These are phyloP conservation scores for Umbelopsis sp. DNA, from an alignment of 192 early-diverging fungal species.

Conservation along the genomic window DNA sequence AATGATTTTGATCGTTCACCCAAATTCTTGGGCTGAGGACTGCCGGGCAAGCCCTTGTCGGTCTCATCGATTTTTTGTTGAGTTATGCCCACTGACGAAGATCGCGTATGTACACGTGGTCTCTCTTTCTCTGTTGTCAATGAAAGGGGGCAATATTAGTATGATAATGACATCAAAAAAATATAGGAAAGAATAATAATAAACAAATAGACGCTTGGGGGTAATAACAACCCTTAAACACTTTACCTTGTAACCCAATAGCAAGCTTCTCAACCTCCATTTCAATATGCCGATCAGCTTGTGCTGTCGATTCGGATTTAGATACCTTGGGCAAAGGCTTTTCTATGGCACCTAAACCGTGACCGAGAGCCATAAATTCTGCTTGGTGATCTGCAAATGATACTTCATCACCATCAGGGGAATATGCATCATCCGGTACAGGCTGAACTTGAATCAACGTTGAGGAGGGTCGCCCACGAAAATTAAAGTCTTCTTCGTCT, in stretches of 20 bases:
- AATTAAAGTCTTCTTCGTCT: constrained; percentile 37
- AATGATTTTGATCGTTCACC: constrained; percentile 17
- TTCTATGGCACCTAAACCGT: not conserved
- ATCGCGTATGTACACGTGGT: not conserved
- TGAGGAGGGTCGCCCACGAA: constrained; percentile 34
- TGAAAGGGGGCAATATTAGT: not conserved
- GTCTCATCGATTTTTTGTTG: constrained; percentile 30
- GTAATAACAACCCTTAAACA: not conserved
- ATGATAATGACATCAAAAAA: constrained; percentile 7
- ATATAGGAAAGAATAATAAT: not conserved
- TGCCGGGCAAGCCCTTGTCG: not conserved
- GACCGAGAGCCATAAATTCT: constrained; percentile 8
- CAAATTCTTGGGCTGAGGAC: not conserved
- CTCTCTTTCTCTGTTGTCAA: not conserved
- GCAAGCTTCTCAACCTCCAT: constrained; percentile 14
- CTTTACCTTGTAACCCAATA: not conserved
- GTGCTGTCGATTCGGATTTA: not conserved
- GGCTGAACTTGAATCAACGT: constrained; percentile 21
- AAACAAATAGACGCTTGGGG: not conserved
- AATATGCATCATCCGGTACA: constrained; percentile 4
- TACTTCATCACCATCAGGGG: constrained; percentile 15
- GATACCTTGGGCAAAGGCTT: constrained; percentile 7
- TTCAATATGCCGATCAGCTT: constrained; percentile 11
- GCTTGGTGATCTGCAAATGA: constrained; percentile 7
- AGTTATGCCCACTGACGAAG: constrained; percentile 40